Conservation (phyloP, 441 rosid genomes). For the Gossypium davidsonii region DNA sequence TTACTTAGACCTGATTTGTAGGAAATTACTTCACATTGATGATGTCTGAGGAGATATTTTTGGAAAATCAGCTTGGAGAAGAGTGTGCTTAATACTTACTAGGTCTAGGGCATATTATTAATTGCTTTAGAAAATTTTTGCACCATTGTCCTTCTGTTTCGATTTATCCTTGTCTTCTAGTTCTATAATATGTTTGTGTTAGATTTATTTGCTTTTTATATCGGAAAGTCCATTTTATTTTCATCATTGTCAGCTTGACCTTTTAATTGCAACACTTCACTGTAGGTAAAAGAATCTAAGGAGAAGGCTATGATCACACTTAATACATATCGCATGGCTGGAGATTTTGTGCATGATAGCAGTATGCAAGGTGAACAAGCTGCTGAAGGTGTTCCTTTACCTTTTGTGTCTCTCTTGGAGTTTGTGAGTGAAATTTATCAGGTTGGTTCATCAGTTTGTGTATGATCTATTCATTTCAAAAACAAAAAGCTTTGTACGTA, state of each 20-base stretch:
- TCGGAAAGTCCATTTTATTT: not conserved
- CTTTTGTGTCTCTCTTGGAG: constrained; percentile 84
- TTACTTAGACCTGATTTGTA: not conserved
- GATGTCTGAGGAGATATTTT: not conserved
- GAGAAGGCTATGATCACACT: constrained; percentile 78
- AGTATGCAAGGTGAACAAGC: constrained; percentile 53
- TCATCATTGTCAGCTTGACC: constrained; percentile 20
- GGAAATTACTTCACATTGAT: not conserved
- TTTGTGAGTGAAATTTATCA: constrained; percentile 87
- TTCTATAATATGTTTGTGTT: not conserved
- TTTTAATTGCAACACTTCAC: constrained; percentile 20
- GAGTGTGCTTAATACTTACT: not conserved
- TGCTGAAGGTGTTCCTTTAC: constrained; percentile 36
- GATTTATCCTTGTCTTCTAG: not conserved
- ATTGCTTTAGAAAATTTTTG: not conserved
- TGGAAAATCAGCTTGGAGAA: not conserved
- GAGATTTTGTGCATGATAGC: constrained; percentile 46
- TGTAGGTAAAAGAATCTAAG: constrained; percentile 84
- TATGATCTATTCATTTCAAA: constrained; percentile 2
- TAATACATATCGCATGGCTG: constrained; percentile 52
- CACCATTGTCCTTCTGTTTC: not conserved
- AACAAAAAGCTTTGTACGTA: not conserved
- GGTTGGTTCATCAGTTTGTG: constrained; percentile 37
- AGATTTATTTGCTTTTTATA: not conserved
- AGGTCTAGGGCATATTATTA: not conserved